Base-by-base conservation (phyloP, 108 stramenopile species). In the Stephanodiscus triporus region DNA sequence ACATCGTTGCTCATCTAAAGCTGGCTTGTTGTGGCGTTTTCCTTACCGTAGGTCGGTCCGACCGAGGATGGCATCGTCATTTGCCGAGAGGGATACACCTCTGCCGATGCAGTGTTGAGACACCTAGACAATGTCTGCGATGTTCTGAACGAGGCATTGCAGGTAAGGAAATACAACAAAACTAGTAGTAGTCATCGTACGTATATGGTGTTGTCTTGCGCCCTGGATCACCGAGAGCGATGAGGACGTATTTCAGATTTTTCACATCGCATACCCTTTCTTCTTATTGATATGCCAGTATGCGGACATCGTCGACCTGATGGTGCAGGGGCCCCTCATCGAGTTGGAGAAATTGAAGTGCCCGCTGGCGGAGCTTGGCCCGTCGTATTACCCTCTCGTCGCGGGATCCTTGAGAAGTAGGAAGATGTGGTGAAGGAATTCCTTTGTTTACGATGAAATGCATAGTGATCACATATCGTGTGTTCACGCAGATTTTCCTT, bases 271-370 rank as follows among this genome's bases (percentile, higher is more conserved):
- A 8, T 53, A 8, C 51, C 10, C 24, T 8, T 42, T 42, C 40
- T 20, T 53, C 5, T 26, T 53, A 24, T 26, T 20, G 8, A n/a
- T n/a, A n/a, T 6, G 23, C 20, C 42, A n/a, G 23, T 67, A 68
- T 55, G 72, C 72, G 50, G 72, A 73, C 40, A 29, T 73, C 27
- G 45, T 51, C 17, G 66, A 73, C 19, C 34, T 73, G 49, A 65
- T 23, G 49, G 26, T 67, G 11, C 72, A 73, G 66, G 72, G 72
- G 13, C 72, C 72, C 27, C n/a, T 24, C 22, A 47, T 23, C 9
- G 72, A 73, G 45, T 57, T 73, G 50, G 72, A 73, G 51, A 73
- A 73, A 47, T 58, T 73, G 72, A 73, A 73, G 66, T 48, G 57
- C 2, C 72, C 72, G 17, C 72, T 73, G 27, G 72, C n/a, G n/a